Evolutionary conservation across 805 yeast species (phyloP), one percentile per base, ranked within the genome.

Genomic region (Dipodascus geniculatus): DNA sequence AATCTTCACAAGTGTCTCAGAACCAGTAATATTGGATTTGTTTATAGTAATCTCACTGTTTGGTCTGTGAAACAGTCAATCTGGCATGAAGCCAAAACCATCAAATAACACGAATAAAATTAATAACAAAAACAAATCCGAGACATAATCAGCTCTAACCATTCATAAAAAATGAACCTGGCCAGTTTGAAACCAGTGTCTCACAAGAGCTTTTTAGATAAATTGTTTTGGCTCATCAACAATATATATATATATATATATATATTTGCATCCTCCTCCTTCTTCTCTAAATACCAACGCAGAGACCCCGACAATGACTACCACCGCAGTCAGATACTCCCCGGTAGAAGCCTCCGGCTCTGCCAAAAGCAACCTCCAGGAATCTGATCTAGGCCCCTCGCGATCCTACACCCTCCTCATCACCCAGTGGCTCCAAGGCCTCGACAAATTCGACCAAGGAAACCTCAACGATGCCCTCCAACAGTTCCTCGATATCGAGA

Each of bases 401-500:
- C 44, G 44, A 38, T 16, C 14, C 4, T 3, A 38, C 14, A 38
- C 44, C 17, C 4, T 16, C 20, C 20, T 38, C 4, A 47, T 47
- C 14, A 47, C 49, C 9, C 31, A 47, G 4, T 47, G 49, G 49
- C 49, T 47, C 6, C 23, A 47, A 47, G 49, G 19, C 19, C 49
- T 47, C 9, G 49, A 47, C 8, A 47, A 23, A 9, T 47, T 47
- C n/a, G 49, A 47, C n/a, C 49, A 47, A 47, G 49, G 49, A 22
- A 23, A 47, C 4, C 24, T 47, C 23, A 47, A 47, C n/a, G 49
- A 23, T 22, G 49, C 49, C 23, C 19, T 47, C 6, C 4, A 23
- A 8, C 49, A 22, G 9, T 47, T 47, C 19, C 17, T 22, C n/a
- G 31, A 23, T 4, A 47, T 47, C 14, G 31, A 47, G n/a, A 4